A percentile compares a stretch with the other conserved stretches of the same genome.
These are phyloP conservation scores for Coemansia asiatica DNA, from an alignment of 192 early-diverging fungal species.

Conservation along the genomic window DNA sequence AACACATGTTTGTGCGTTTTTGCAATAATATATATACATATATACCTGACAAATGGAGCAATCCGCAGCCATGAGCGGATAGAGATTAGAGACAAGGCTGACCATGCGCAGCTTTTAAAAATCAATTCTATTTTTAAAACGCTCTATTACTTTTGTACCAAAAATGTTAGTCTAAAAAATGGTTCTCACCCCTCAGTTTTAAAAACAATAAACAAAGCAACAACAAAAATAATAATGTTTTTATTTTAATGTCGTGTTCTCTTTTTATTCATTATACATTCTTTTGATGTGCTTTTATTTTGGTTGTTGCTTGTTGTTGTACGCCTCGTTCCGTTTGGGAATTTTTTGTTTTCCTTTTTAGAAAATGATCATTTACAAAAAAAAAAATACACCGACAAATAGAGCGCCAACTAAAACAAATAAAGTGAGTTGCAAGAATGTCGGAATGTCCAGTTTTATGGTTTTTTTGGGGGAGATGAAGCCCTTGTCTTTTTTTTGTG, in stretches of 20 bases:
- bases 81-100: background rate
- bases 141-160: background rate
- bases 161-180: background rate
- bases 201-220: background rate
- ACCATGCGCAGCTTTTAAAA: background rate
- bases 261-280: background rate
- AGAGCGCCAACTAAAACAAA: background rate
- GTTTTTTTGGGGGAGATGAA: background rate
- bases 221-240: background rate
- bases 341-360: background rate
- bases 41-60: no score
- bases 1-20: background rate
- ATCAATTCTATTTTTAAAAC: background rate
- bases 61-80: background rate
- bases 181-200: background rate
- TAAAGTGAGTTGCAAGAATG: background rate
- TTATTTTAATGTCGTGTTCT: no score
- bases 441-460: background rate
- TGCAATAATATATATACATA: no score
- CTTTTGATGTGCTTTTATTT: background rate
- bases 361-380: background rate
- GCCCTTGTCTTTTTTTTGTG: background rate
- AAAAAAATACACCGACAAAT: conserved; percentile 1
- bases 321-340: background rate
- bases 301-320: background rate